phyloP scores from a whole-genome alignment of 371 early-diverging fungal species.

The Mucor piriformis region DNA sequence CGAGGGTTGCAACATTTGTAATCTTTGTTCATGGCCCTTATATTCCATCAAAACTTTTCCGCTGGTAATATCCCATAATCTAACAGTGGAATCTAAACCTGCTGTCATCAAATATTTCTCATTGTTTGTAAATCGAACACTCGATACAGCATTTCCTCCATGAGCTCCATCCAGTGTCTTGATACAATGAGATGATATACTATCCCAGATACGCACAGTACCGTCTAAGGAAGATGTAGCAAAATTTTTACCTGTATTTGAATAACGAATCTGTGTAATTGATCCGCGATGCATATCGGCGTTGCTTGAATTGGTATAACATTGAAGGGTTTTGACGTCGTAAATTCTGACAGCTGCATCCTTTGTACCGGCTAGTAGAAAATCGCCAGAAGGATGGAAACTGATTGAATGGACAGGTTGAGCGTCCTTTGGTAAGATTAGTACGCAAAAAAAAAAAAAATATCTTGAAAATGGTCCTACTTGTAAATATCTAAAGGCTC shows the following conservation, averaged over 20 bases:
- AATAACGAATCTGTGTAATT: slow-evolving; percentile 78
- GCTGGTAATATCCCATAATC: slow-evolving; percentile 84
- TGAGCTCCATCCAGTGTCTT: slow-evolving; percentile 77
- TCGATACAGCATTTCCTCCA: slow-evolving; percentile 73
- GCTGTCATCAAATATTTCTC: slow-evolving; percentile 77
- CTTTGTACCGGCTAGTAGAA: slow-evolving; percentile 71
- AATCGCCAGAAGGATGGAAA: slow-evolving; percentile 90
- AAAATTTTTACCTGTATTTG: slow-evolving; percentile 72
- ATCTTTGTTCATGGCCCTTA: slow-evolving; percentile 67
- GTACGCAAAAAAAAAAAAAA: no score
- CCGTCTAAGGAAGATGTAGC: slow-evolving; percentile 84
- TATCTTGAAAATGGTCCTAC: no score
- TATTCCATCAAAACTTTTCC: slow-evolving; percentile 71
- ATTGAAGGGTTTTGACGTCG: slow-evolving; percentile 82
- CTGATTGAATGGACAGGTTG: slow-evolving; percentile 72
- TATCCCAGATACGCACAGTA: slow-evolving; percentile 87
- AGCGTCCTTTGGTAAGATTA: no score
- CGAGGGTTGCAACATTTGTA: slow-evolving; percentile 50
- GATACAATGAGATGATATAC: slow-evolving; percentile 72
- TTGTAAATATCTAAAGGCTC: slow-evolving; percentile 87
- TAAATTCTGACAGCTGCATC: slow-evolving; percentile 80
- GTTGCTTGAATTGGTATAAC: slow-evolving; percentile 63
- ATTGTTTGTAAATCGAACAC: slow-evolving; percentile 74
- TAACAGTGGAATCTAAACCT: slow-evolving; percentile 75
- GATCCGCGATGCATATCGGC: slow-evolving; percentile 64